Evolutionary conservation across 768 basidiomycete species (phyloP).

Genomic region (Phlebiopsis gigantea): DNA sequence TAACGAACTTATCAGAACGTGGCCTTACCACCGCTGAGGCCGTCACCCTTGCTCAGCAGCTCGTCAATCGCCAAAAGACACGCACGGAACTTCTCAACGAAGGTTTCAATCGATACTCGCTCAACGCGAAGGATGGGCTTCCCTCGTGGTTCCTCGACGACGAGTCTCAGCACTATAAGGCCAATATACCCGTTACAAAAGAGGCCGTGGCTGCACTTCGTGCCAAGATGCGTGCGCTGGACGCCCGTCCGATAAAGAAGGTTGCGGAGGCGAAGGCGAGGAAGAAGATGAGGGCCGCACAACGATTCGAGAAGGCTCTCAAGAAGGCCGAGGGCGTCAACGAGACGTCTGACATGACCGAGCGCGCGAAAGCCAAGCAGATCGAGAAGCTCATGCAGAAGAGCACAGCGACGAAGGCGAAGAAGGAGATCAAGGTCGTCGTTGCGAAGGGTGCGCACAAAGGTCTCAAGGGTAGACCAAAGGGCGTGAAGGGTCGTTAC

Average conservation of each 20-base stretch:
- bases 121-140: conserved; percentile 87
- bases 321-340: conserved; percentile 96
- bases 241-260: conserved; percentile 98
- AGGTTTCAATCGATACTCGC: conserved; percentile 91
- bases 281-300: conserved; percentile 87
- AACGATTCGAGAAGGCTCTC: conserved; percentile 84
- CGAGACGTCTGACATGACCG: conserved; percentile 83
- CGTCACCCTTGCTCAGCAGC: conserved; percentile 82
- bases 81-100: conserved; percentile 88
- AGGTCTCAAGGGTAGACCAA: conserved; percentile 89
- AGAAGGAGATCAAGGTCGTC: conserved; percentile 78
- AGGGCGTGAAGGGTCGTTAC: conserved; percentile 93
- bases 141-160: conserved; percentile 98
- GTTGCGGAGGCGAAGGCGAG: conserved; percentile 97
- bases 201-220: conserved; percentile 85
- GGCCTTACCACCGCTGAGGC: conserved; percentile 87
- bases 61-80: conserved; percentile 88
- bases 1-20: conserved; percentile 43
- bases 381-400: conserved; percentile 90
- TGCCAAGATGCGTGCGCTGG: conserved; percentile 87
- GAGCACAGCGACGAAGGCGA: conserved; percentile 56
- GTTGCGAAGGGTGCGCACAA: conserved; percentile 90
- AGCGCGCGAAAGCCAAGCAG: conserved; percentile 89
- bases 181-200: conserved; percentile 95
- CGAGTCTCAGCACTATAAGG: conserved; percentile 86